Evolutionary conservation across 176 grass and related monocot species (phyloP), one percentile per base, ranked within the genome.

Genomic region (Guadua angustifolia): DNA sequence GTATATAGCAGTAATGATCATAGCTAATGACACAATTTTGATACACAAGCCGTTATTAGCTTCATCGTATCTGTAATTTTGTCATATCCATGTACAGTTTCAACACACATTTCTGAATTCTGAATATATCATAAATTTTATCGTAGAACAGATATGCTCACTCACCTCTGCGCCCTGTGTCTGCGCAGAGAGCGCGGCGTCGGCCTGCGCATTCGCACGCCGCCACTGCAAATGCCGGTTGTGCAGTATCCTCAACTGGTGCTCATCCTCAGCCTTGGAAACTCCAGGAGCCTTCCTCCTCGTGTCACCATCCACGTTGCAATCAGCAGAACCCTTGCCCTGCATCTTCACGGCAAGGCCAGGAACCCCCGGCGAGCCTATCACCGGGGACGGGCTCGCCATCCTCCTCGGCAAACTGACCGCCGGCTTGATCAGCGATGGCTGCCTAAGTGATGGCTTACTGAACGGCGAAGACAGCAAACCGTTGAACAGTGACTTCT

Each of bases 141-240:
- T 66, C 25, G 47, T 44, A 77, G n/a, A 88, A 79, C 19, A 73
- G 45, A 42, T 40, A 26, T 0, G 59, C n/a, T 75, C 14, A 9
- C 33, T 89, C 81, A 96, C 94, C 88, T 93, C 80, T 43, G 88
- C 77, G 51, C 67, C 61, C 14, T 19, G 17, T 53, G 65, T 85
- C 50, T 91, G 83, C 16, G 63, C 47, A 21, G 71, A 61, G 24
- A 80, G 8, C 42, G 82, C 81, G n/a, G 76, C 86, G 21, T 38
- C 39, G 0, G 83, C 75, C 36, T 85, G 71, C 4, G 91, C 86
- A 77, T 91, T 96, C 7, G 75, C 57, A 6, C 49, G 74, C 60
- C 86, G 85, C 91, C 88, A 93, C 33, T 96, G 94, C 80, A 91
- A 60, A 44, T 91, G 73, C 25, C 78, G 47, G 38, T 73, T 91